These are phyloP conservation scores for Pulveroboletus sp. DNA, from an alignment of 768 basidiomycete species.

Conservation along the genomic window DNA sequence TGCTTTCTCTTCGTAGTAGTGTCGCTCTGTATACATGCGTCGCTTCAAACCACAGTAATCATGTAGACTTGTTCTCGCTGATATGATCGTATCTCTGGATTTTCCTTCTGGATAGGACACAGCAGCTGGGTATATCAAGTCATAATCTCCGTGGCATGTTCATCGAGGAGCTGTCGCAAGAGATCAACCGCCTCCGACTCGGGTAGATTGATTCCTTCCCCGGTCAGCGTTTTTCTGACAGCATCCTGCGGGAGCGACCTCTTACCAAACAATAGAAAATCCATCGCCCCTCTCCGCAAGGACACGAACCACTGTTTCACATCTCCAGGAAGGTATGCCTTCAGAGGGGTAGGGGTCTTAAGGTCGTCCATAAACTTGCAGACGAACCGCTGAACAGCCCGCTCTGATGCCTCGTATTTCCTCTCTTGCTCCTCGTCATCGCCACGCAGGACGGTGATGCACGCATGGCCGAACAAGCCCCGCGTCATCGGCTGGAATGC, in stretches of 20 bases:
- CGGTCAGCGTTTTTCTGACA: constrained; percentile 8
- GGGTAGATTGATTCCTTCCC: constrained; percentile 6
- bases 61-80: background rate
- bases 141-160: constrained; percentile 6
- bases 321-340: constrained; percentile 11
- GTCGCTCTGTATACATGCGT: constrained; percentile 3
- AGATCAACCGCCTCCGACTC: constrained; percentile 10
- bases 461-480: constrained; percentile 21
- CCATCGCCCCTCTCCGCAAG: constrained; percentile 15
- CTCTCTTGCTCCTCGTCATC: constrained; percentile 15
- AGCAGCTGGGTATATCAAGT: background rate
- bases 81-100: no score
- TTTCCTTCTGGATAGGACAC: no score
- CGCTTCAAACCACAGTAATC: constrained; percentile 1
- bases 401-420: constrained; percentile 17
- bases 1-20: background rate
- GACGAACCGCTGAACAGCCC: constrained; percentile 12
- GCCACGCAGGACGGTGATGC: constrained; percentile 27
- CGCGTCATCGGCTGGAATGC: constrained; percentile 9
- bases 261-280: constrained; percentile 11
- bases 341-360: background rate
- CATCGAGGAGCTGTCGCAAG: constrained; percentile 13
- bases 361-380: constrained; percentile 1
- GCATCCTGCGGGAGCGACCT: constrained; percentile 9
- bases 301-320: constrained; percentile 12